Evolutionary conservation across 2,329 filamentous ascomycete genomes (phyloP), one percentile per base, ranked within the genome.

Genomic region (Dothideomycetidae sp.): DNA sequence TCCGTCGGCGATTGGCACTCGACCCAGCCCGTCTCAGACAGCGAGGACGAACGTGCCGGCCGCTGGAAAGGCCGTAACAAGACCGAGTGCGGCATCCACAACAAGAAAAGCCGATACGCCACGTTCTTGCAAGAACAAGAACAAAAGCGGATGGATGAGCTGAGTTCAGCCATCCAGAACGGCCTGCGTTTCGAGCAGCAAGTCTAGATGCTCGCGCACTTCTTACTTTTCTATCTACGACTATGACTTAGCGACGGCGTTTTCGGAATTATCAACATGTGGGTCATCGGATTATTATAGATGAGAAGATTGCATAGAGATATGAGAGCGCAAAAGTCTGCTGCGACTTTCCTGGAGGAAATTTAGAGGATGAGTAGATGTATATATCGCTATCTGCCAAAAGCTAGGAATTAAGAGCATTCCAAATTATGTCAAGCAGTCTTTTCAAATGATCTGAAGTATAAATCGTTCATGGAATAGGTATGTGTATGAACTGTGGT

Each of bases 31-130:
- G 85, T 96, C 43, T 75, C 70, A 45, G 84, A 88, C 42, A 82
- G 82, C 47, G 90, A 98, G 63, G 90, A 96, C 53, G 90, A 98
- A 73, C 79, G 90, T 36, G 81, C 90, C 5, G 90, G 90, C 41
- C 78, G 90, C 49, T 98, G 90, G 90, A 94, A 93, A 71, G 90
- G 90, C 44, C 81, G 85, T 60, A 66, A 71, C 53, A 98, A 98
- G 78, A 92, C 85, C 11, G 90, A 98, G 67, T 98, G 90, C 59
- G 90, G 90, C 33, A 96, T 98, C 55, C 90, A 98, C 73, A 96
- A 96, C 70, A 92, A 90, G 62, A 79, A 86, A 59, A 93, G 83
- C 41, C 78, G 85, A 49, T 98, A 96, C 54, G 81, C 85, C 9
- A 76, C 86, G 61, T 94, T 80, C 61, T 63, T 93, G 39, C 68